These are phyloP conservation scores for Penicillium hesseltinei DNA, from an alignment of 2,329 filamentous ascomycete genomes.

Conservation along the genomic window DNA sequence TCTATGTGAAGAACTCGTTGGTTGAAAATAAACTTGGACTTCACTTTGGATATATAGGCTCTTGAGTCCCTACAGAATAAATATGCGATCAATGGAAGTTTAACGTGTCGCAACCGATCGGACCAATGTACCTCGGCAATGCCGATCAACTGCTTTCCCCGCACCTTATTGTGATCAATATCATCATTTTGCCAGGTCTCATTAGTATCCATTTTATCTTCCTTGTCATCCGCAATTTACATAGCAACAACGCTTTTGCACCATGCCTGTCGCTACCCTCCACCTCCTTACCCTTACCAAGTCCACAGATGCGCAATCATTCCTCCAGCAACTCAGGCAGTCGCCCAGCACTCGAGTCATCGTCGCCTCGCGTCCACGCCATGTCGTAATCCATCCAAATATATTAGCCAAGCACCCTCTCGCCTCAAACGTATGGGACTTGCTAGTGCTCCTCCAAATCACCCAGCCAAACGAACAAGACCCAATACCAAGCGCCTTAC, in stretches of 20 bases:
- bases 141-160: too few species aligned
- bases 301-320: constrained; percentile 22
- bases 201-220: neutral
- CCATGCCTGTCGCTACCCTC: constrained; percentile 38
- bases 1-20: too few species aligned
- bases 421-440: constrained; percentile 33
- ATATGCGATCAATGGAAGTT: too few species aligned
- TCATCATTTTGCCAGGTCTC: too few species aligned
- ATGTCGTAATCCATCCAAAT: constrained; percentile 37
- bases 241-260: neutral
- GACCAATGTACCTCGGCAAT: too few species aligned
- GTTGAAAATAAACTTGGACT: too few species aligned
- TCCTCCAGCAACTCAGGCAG: constrained; percentile 29
- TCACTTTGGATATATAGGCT: too few species aligned
- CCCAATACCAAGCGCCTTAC: constrained; percentile 23
- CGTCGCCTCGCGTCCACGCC: constrained; percentile 37
- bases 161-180: too few species aligned
- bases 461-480: neutral
- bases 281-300: constrained; percentile 34
- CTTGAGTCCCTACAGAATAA: too few species aligned
- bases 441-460: constrained; percentile 34
- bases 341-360: constrained; percentile 29
- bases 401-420: constrained; percentile 31
- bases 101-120: too few species aligned
- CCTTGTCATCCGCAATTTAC: neutral